A percentile compares a stretch with the other conserved stretches of the same genome.
Evolutionary conservation across 306 rosid genomes (phyloP).

Genomic region (Dryas alaskensis): DNA sequence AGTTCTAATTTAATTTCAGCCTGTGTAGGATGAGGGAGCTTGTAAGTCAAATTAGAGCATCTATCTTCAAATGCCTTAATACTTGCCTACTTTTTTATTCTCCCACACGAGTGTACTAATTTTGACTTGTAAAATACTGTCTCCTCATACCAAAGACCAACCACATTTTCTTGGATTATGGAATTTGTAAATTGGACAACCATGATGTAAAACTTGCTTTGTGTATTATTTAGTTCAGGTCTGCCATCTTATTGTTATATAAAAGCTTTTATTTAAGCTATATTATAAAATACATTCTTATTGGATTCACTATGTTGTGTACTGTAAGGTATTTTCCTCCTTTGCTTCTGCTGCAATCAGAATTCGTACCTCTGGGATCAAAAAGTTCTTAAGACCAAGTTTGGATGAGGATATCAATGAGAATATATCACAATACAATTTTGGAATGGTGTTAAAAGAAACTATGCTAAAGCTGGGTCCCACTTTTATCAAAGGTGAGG

Average conservation of each 20-base stretch:
- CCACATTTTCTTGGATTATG: neutral
- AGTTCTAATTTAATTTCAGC: neutral
- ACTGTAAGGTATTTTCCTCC: constrained; percentile 69
- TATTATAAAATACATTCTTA: constrained; percentile 23
- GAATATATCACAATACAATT: constrained; percentile 56
- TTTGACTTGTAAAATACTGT: neutral
- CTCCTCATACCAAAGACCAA: neutral
- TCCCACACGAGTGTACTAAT: neutral
- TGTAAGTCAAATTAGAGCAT: neutral
- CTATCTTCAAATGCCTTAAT: neutral
- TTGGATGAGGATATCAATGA: constrained; percentile 43
- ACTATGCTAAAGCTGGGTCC: constrained; percentile 90
- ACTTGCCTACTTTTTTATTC: neutral
- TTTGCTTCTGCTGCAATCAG: constrained; percentile 72
- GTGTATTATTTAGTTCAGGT: neutral
- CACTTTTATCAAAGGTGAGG: constrained; percentile 88
- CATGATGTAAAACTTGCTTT: neutral
- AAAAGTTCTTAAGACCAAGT: constrained; percentile 38
- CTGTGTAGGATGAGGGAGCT: neutral
- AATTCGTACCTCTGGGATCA: constrained; percentile 59
- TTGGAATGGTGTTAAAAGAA: constrained; percentile 78
- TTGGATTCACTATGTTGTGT: constrained; percentile 26
- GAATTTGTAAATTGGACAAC: neutral
- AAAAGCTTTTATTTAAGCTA: neutral
- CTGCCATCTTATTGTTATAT: neutral